These are phyloP conservation scores for Leishmania gerbilli DNA, from an alignment of 208 protist species.

Conservation along the genomic window DNA sequence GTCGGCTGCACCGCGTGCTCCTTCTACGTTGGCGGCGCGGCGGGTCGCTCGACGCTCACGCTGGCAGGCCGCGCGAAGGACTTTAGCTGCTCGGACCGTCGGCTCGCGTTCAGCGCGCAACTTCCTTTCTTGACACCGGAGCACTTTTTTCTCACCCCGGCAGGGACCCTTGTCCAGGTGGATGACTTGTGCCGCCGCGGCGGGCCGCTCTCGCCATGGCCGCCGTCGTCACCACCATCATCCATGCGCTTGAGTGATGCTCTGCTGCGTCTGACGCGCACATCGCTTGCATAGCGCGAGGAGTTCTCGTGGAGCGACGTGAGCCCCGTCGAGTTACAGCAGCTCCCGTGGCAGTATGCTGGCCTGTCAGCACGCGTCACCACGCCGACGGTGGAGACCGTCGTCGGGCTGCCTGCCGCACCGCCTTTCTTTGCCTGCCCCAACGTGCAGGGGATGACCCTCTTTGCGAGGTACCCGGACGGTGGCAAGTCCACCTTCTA, in stretches of 20 bases:
- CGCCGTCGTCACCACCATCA: background rate
- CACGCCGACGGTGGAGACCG: constrained; percentile 15
- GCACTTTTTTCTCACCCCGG: constrained; percentile 63
- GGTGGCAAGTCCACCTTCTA: constrained; percentile 93
- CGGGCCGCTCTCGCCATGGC: background rate
- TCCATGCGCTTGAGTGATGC: constrained; percentile 18
- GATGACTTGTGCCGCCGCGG: background rate
- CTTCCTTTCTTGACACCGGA: constrained; percentile 93
- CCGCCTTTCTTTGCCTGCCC: constrained; percentile 23
- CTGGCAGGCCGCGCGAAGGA: constrained; percentile 86
- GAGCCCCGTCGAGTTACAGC: constrained; percentile 46
- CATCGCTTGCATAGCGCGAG: background rate
- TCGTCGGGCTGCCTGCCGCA: constrained; percentile 12
- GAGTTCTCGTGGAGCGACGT: constrained; percentile 56
- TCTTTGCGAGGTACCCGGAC: constrained; percentile 86
- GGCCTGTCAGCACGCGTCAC: constrained; percentile 32
- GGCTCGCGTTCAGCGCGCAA: constrained; percentile 87
- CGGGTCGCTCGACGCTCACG: constrained; percentile 63
- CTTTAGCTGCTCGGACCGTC: constrained; percentile 90
- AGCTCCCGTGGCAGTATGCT: constrained; percentile 54
- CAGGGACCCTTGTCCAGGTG: constrained; percentile 22
- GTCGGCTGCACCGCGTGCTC: constrained; percentile 37
- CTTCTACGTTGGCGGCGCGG: constrained; percentile 95
- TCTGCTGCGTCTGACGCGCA: constrained; percentile 8
- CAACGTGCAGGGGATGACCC: constrained; percentile 77